Evolutionary conservation across 139 green algal genomes (phyloP).

Genomic region (Asterochloris erici): DNA sequence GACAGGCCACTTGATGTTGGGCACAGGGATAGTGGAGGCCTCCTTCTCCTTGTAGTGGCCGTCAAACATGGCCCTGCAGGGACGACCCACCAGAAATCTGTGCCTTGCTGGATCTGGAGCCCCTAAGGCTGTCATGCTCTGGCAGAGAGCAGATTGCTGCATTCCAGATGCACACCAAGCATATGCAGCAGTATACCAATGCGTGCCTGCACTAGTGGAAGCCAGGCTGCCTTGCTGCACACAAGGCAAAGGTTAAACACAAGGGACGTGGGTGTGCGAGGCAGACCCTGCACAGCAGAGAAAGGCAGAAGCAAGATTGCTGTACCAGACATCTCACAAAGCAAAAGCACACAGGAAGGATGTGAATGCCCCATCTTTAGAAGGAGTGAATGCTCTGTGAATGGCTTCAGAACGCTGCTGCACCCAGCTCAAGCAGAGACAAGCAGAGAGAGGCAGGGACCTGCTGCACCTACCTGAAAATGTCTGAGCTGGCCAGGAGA

Average conservation of each 20-base stretch:
- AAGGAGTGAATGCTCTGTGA: no score
- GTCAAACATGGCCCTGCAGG: slow-evolving; percentile 85
- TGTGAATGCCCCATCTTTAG: no score
- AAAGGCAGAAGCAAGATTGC: background rate
- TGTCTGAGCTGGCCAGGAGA: slow-evolving; percentile 83
- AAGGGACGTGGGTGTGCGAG: background rate
- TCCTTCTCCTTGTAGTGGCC: slow-evolving; percentile 84
- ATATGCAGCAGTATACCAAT: background rate
- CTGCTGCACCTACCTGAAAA: slow-evolving; percentile 56
- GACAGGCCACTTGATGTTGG: slow-evolving; percentile 83
- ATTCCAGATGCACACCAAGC: background rate
- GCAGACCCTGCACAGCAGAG: background rate
- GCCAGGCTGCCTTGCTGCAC: no score
- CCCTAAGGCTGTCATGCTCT: background rate
- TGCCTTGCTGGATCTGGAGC: background rate
- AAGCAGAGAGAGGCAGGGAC: no score
- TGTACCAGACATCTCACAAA: no score
- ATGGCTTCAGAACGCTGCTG: no score
- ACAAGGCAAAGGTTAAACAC: background rate
- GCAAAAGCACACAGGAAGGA: no score
- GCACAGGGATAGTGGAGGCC: slow-evolving; percentile 84
- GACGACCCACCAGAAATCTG: background rate
- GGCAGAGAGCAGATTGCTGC: background rate
- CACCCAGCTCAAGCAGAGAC: no score
- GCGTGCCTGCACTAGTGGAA: background rate